These are phyloP conservation scores for Westerdykella aurantiaca DNA, from an alignment of 2,329 filamentous ascomycete genomes.

Conservation along the genomic window DNA sequence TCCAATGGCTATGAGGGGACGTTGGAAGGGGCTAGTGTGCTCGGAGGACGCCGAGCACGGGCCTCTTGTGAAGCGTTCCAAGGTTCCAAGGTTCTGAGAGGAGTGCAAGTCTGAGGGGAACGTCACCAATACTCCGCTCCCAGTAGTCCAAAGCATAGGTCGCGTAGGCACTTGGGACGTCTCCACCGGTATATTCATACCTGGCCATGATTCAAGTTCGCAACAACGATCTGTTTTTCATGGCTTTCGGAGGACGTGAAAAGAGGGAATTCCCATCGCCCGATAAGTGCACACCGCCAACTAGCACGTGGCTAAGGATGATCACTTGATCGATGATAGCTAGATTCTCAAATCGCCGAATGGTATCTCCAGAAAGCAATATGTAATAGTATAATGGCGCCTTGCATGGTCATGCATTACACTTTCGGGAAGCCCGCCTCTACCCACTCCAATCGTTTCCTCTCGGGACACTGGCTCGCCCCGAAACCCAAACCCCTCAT, in stretches of 20 bases:
- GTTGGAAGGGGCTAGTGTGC: constrained; percentile 7
- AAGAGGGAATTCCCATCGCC: not conserved
- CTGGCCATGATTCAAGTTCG: too few relatives aligned
- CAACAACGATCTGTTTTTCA: too few relatives aligned
- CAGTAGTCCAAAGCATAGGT: too few relatives aligned
- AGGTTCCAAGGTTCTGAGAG: too few relatives aligned
- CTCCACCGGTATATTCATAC: too few relatives aligned
- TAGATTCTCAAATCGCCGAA: constrained; percentile 10
- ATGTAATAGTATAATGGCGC: too few relatives aligned
- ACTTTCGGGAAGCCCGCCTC: constrained; percentile 3
- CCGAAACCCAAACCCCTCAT: too few relatives aligned
- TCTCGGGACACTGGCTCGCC: too few relatives aligned
- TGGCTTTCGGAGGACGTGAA: not conserved
- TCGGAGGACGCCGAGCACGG: not conserved
- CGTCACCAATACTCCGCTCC: too few relatives aligned
- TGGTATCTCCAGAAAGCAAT: constrained; percentile 22
- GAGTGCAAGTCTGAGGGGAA: not conserved
- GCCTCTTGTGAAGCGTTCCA: not conserved
- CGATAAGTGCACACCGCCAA: too few relatives aligned
- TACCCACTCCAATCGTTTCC: constrained; percentile 2
- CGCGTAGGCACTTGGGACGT: too few relatives aligned
- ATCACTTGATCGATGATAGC: constrained; percentile 17
- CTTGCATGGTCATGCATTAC: constrained; percentile 6
- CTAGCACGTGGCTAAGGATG: not conserved
- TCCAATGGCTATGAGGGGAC: too few relatives aligned